phyloP scores from a whole-genome alignment of 2,329 filamentous ascomycete species.

The Apiospora sp. region DNA sequence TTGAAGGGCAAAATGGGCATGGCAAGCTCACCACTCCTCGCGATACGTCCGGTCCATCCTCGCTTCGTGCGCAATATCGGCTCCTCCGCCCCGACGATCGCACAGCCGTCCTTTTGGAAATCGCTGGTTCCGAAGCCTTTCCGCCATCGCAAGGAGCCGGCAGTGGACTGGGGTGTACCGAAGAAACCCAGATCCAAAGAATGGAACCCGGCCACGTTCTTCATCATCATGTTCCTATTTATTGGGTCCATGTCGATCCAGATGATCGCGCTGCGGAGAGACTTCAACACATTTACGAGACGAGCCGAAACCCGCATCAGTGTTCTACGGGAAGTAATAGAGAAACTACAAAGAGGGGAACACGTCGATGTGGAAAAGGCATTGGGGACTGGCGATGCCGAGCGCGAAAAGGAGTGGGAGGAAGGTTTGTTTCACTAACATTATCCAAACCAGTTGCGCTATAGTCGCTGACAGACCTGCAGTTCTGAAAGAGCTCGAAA shows the following conservation, averaged over 20 bases:
- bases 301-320: constrained; percentile 82
- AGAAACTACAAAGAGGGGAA: constrained; percentile 74
- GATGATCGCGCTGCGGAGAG: constrained; percentile 81
- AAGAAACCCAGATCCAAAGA: constrained; percentile 62
- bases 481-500: constrained; percentile 74
- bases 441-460: background rate
- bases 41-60: constrained; percentile 27
- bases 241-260: constrained; percentile 97
- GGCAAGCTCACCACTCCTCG: constrained; percentile 13
- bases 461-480: constrained; percentile 24
- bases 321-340: constrained; percentile 77
- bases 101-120: constrained; percentile 71
- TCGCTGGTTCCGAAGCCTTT: constrained; percentile 74
- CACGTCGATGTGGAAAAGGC: constrained; percentile 85
- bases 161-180: constrained; percentile 39
- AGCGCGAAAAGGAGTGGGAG: constrained; percentile 86
- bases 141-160: constrained; percentile 52
- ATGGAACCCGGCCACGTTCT: constrained; percentile 85
- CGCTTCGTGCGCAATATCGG: constrained; percentile 38
- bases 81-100: constrained; percentile 58
- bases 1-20: constrained; percentile 20
- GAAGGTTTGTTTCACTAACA: constrained; percentile 57
- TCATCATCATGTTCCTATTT: constrained; percentile 81
- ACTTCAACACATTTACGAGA: constrained; percentile 75
- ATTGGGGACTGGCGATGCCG: constrained; percentile 79